Conservation (phyloP, 148 eudicot genomes). For the Spergularia marina region DNA sequence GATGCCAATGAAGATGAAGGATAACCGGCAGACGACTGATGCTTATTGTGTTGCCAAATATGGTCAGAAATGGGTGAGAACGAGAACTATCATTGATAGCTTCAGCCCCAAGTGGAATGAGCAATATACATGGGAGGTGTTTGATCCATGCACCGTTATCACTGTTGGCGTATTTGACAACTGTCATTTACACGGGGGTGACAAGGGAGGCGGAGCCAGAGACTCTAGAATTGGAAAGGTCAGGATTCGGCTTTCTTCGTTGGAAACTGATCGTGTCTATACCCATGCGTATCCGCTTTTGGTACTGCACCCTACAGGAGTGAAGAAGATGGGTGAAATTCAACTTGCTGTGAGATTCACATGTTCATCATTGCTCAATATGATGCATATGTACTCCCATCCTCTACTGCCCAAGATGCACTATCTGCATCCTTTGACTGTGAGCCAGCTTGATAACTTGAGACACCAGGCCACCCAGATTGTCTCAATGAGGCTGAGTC, state of each 20-base stretch:
- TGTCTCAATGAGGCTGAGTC: conserved; percentile 57
- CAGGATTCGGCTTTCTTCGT: conserved; percentile 58
- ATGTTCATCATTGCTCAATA: conserved; percentile 56
- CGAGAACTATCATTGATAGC: conserved; percentile 66
- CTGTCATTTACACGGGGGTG: conserved; percentile 59
- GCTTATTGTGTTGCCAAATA: conserved; percentile 73
- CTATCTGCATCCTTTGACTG: conserved; percentile 51
- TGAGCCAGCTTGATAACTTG: conserved; percentile 55
- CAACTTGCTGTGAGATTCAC: conserved; percentile 62
- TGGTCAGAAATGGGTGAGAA: conserved; percentile 72
- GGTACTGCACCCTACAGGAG: conserved; percentile 50
- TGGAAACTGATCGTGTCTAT: conserved; percentile 59
- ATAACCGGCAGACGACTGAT: conserved; percentile 50
- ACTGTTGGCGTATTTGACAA: conserved; percentile 67
- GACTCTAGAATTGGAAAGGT: conserved; percentile 60
- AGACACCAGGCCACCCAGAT: conserved; percentile 66
- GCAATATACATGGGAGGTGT: conserved; percentile 74
- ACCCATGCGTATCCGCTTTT: conserved; percentile 59
- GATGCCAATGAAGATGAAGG: conserved; percentile 61
- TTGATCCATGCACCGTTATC: conserved; percentile 60
- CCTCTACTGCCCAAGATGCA: conserved; percentile 63
- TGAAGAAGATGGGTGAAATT: conserved; percentile 65
- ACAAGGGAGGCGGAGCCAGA: conserved; percentile 39
- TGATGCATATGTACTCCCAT: conserved; percentile 63
- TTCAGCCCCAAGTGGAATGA: conserved; percentile 63